These are phyloP conservation scores for Coemansia sp. DNA, from an alignment of 192 early-diverging fungal species.

Conservation along the genomic window DNA sequence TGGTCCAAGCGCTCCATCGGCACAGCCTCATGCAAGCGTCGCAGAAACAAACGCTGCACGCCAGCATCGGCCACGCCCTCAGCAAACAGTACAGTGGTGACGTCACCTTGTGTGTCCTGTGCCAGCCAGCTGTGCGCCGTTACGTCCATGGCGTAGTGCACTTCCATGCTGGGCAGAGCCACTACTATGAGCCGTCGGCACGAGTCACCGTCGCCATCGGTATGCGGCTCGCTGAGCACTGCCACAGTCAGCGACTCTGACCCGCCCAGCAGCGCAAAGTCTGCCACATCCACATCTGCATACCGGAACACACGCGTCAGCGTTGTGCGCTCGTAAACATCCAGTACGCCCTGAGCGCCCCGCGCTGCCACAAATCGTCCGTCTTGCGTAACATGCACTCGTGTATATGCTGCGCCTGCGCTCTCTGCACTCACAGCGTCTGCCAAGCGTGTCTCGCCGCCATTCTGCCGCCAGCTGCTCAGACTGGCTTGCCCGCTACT, in stretches of 20 bases:
- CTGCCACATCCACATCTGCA: constrained; percentile 13
- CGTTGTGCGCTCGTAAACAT: constrained; percentile 44
- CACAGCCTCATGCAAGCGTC: constrained; percentile 28
- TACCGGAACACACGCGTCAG: constrained; percentile 49
- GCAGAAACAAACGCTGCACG: constrained; percentile 25
- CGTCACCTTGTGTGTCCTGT: constrained; percentile 16
- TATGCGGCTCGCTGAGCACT: constrained; percentile 19
- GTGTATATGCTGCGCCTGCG: constrained; percentile 26
- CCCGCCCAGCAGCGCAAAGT: constrained; percentile 31
- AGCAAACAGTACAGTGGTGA: constrained; percentile 38
- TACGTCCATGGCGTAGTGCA: constrained; percentile 27
- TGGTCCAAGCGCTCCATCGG: constrained; percentile 44
- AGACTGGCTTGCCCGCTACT: constrained; percentile 31
- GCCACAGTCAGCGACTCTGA: constrained; percentile 14
- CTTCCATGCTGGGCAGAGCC: constrained; percentile 22
- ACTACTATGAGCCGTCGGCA: constrained; percentile 29
- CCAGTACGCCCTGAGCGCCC: constrained; percentile 22
- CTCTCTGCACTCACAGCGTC: constrained; percentile 30
- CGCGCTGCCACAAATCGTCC: constrained; percentile 37
- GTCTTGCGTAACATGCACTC: constrained; percentile 22
- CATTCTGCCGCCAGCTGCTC: constrained; percentile 34
- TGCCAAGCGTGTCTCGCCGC: constrained; percentile 11
- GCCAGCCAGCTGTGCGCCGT: constrained; percentile 39
- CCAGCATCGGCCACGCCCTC: constrained; percentile 22
- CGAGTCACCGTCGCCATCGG: constrained; percentile 3